Evolutionary conservation across 495 filamentous ascomycete genomes (phyloP).

Genomic region (Achaetomiella virescens): DNA sequence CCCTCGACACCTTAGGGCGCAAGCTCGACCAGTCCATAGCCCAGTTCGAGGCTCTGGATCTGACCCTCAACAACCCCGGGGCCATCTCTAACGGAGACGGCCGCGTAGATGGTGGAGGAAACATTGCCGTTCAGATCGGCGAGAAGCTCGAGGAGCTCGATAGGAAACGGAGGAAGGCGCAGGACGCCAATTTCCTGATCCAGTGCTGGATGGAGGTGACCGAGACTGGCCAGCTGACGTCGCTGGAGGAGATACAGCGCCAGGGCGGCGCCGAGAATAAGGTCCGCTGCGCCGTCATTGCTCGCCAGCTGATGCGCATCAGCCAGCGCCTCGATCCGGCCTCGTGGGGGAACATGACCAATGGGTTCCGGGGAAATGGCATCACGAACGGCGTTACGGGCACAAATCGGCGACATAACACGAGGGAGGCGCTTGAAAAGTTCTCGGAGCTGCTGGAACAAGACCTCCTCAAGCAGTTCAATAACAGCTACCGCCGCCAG

Average conservation of each 20-base stretch:
- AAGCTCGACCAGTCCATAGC: constrained; percentile 89
- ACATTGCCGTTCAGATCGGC: constrained; percentile 90
- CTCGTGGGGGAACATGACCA: constrained; percentile 59
- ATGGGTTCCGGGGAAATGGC: constrained; percentile 50
- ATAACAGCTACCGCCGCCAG: constrained; percentile 86
- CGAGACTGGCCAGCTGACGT: constrained; percentile 71
- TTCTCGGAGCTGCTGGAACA: constrained; percentile 95
- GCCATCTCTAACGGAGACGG: constrained; percentile 37
- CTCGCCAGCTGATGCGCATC: constrained; percentile 79
- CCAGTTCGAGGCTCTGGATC: constrained; percentile 83
- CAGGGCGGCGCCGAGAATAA: constrained; percentile 79
- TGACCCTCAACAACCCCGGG: constrained; percentile 56
- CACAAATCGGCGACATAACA: constrained; percentile 50
- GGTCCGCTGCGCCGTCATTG: constrained; percentile 82
- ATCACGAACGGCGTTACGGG: constrained; percentile 42
- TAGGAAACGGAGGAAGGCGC: constrained; percentile 77
- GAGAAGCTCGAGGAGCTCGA: constrained; percentile 90
- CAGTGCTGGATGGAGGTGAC: constrained; percentile 93
- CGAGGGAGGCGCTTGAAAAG: constrained; percentile 88
- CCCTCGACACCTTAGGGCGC: constrained; percentile 71
- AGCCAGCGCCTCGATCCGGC: constrained; percentile 74
- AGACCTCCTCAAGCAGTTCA: constrained; percentile 91
- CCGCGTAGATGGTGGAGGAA: constrained; percentile 61
- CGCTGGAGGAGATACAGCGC: constrained; percentile 72
- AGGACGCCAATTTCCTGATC: constrained; percentile 90